Percentiles rank a stretch among this genome's conserved stretches.
These are phyloP conservation scores for Aspergillus niger DNA, from an alignment of 2,329 filamentous ascomycete genomes.

Conservation along the genomic window DNA sequence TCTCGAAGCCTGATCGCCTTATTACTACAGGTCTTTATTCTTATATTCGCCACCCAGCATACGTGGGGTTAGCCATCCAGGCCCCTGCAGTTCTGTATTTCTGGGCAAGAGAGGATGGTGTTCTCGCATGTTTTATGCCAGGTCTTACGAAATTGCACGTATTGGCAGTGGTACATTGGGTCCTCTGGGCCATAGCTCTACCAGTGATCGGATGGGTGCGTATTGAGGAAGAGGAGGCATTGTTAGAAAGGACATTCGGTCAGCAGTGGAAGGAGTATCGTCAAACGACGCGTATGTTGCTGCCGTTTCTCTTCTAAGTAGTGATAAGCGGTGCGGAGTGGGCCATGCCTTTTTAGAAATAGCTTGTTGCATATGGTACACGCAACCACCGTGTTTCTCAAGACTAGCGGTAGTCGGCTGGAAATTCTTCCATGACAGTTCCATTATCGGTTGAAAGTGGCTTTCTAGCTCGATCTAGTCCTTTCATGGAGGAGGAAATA, in stretches of 20 bases:
- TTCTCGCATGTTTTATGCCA: background rate
- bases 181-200: background rate
- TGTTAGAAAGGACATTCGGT: constrained; percentile 3
- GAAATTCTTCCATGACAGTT: no score
- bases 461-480: no score
- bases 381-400: no score
- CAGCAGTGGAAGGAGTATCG: constrained; percentile 4
- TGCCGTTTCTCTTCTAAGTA: constrained; percentile 1
- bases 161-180: background rate
- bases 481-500: no score
- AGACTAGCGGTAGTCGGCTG: no score
- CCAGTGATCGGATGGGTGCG: background rate
- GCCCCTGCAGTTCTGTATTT: background rate
- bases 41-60: constrained; percentile 8
- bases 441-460: no score
- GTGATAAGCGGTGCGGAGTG: no score
- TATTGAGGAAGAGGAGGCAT: background rate
- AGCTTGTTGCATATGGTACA: no score
- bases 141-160: background rate
- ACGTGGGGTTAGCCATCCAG: background rate
- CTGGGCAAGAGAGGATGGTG: background rate
- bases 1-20: background rate
- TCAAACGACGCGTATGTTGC: background rate
- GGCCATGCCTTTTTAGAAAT: no score
- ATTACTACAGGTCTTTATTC: constrained; percentile 2